Percentiles rank a stretch among this genome's conserved stretches.
Evolutionary conservation across 2,329 filamentous ascomycete species (phyloP).

Genomic region (Colletotrichum sp.): DNA sequence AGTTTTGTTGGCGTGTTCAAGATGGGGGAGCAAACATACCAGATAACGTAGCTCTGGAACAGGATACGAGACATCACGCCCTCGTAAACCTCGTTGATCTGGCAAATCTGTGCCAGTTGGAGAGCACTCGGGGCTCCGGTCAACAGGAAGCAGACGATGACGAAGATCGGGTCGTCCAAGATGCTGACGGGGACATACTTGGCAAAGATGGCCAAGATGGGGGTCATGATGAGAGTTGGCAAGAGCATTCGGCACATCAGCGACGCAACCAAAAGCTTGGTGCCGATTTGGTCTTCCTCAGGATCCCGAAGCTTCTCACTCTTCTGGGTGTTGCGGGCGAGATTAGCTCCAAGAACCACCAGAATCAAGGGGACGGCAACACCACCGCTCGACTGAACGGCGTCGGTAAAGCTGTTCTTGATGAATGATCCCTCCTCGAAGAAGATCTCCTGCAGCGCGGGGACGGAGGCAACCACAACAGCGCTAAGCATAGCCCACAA

Average conservation of each 20-base stretch:
- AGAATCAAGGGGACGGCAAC: conserved; percentile 95
- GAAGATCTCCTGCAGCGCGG: conserved; percentile 80
- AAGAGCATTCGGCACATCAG: conserved; percentile 90
- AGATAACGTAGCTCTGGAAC: conserved; percentile 96
- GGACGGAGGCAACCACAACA: conserved; percentile 89
- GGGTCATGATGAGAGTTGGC: conserved; percentile 90
- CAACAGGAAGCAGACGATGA: conserved; percentile 96
- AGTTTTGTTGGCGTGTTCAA: conserved; percentile 20
- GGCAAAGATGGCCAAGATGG: conserved; percentile 82
- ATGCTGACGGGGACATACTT: conserved; percentile 95
- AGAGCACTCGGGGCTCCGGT: conserved; percentile 92
- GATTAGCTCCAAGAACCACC: conserved; percentile 92
- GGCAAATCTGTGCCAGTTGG: conserved; percentile 96
- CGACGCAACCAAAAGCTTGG: conserved; percentile 82
- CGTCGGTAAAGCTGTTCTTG: conserved; percentile 89
- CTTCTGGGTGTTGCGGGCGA: conserved; percentile 88
- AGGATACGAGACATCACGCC: conserved; percentile 90
- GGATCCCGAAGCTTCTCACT: conserved; percentile 66
- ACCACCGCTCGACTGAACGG: conserved; percentile 81
- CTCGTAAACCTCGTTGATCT: conserved; percentile 97
- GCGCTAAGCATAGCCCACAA: conserved; percentile 96
- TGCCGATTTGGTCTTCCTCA: conserved; percentile 72
- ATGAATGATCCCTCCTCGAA: conserved; percentile 90
- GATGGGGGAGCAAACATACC: conserved; percentile 58
- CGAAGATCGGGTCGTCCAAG: conserved; percentile 95